phyloP scores from a whole-genome alignment of 2,329 filamentous ascomycete genomes.

The Alternaria sp. region DNA sequence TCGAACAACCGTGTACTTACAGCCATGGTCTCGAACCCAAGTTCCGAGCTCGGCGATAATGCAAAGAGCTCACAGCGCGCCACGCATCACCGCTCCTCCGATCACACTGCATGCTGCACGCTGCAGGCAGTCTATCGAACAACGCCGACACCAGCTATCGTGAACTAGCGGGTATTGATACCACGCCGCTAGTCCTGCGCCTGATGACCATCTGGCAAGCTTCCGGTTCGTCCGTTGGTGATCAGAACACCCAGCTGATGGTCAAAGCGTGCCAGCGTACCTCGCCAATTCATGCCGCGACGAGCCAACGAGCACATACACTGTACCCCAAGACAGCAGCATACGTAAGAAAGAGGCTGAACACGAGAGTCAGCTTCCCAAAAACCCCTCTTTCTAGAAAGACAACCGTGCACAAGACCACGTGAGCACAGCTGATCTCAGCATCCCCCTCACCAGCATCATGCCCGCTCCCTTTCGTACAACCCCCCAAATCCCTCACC shows the following conservation, averaged over 20 bases:
- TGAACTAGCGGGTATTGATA: not conserved
- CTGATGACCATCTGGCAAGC: not conserved
- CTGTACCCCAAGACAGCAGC: not conserved
- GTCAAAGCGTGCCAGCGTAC: not conserved
- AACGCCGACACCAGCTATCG: not conserved
- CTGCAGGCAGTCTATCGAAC: not conserved
- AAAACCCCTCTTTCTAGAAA: not conserved
- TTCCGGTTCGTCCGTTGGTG: not conserved
- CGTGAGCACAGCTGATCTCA: not conserved
- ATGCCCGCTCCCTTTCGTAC: not conserved
- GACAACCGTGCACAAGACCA: not conserved
- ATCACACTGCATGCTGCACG: slow-evolving; percentile 4
- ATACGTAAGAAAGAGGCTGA: not conserved
- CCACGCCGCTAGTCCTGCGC: not conserved
- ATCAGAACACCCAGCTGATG: not conserved
- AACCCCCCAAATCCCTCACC: not conserved
- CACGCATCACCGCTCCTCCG: not conserved
- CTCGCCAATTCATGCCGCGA: not conserved
- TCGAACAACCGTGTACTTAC: accelerated
- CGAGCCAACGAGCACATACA: not conserved
- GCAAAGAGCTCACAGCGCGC: slow-evolving; percentile 1
- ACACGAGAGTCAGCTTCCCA: not conserved
- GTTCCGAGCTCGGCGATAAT: not conserved
- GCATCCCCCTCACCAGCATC: not conserved
- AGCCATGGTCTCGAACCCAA: not conserved